Conservation (phyloP, 148 eudicot species). For the Chenopodium quinoa region DNA sequence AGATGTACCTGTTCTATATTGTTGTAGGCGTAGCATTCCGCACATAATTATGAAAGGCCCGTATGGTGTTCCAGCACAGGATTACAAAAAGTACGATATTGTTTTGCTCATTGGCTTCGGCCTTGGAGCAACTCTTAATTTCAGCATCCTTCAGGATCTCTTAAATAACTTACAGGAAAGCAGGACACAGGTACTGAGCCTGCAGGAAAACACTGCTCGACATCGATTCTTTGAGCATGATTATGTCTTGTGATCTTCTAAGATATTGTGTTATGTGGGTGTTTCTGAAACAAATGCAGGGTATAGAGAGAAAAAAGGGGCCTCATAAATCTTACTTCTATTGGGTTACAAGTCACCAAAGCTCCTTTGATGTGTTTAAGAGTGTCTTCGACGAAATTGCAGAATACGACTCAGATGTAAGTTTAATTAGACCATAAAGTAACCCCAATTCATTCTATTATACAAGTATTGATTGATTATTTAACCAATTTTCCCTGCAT, state of each 20-base stretch:
- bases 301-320: conserved; percentile 37
- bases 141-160: conserved; percentile 89
- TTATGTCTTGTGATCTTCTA: background rate
- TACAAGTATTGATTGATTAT: background rate
- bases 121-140: conserved; percentile 93
- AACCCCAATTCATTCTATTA: background rate
- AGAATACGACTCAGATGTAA: conserved; percentile 61
- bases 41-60: conserved; percentile 80
- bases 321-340: conserved; percentile 83
- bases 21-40: conserved; percentile 50
- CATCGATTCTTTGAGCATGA: background rate
- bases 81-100: conserved; percentile 75
- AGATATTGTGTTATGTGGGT: background rate
- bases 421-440: conserved; percentile 18
- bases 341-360: conserved; percentile 93
- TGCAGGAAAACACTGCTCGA: background rate
- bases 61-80: conserved; percentile 93
- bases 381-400: conserved; percentile 90
- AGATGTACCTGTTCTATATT: background rate
- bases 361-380: conserved; percentile 88
- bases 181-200: conserved; percentile 15
- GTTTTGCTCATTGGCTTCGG: conserved; percentile 87
- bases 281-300: conserved; percentile 31
- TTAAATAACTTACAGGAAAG: conserved; percentile 47
- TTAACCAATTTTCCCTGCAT: background rate